Percentiles rank a stretch among this genome's conserved stretches.
phyloP scores from a whole-genome alignment of 108 stramenopile genomes.

The Nitzschia sp. region DNA sequence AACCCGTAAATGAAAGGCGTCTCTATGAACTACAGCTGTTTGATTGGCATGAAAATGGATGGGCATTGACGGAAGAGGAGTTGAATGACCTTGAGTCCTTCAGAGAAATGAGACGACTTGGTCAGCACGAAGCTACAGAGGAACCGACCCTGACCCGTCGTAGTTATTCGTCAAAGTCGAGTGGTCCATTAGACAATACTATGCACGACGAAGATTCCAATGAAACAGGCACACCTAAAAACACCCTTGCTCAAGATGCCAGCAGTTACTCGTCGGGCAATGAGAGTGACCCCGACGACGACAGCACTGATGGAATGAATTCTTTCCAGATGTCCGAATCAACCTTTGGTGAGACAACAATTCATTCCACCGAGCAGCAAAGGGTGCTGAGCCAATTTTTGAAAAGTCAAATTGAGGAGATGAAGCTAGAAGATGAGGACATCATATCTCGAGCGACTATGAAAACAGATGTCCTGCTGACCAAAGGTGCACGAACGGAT shows the following conservation, averaged over 20 bases:
- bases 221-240: not conserved
- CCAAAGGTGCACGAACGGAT: too few relatives aligned
- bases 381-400: slow-evolving; percentile 3
- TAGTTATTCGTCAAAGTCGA: not conserved
- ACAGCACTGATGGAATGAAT: not conserved
- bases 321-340: not conserved
- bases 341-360: not conserved
- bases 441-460: slow-evolving; percentile 3
- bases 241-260: not conserved
- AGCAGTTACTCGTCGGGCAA: not conserved
- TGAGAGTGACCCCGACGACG: not conserved
- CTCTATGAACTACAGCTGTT: slow-evolving; percentile 24
- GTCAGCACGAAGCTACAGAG: not conserved
- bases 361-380: not conserved
- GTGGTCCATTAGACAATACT: not conserved
- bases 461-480: not conserved
- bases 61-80: slow-evolving; percentile 10
- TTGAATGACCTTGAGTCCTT: slow-evolving; percentile 1
- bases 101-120: not conserved
- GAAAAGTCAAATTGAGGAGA: slow-evolving; percentile 3
- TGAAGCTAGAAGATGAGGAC: slow-evolving; percentile 11
- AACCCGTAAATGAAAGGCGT: slow-evolving; percentile 20
- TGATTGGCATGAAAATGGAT: slow-evolving; percentile 15
- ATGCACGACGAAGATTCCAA: not conserved
- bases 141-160: not conserved